phyloP scores from a whole-genome alignment of 495 filamentous ascomycete species.

The Aspergillus ellipticus region DNA sequence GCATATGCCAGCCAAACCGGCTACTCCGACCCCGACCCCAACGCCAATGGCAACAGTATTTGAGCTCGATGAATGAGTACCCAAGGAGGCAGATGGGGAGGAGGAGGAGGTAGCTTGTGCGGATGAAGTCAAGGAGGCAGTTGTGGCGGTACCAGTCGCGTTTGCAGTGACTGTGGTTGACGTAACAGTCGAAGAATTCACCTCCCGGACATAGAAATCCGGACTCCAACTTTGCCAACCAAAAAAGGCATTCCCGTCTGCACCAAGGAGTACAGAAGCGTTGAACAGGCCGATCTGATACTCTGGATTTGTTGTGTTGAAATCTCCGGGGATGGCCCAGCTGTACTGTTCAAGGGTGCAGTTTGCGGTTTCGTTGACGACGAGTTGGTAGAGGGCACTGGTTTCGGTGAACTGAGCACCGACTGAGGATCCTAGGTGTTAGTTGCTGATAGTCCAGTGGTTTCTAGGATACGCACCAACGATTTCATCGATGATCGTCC shows the following conservation, averaged over 20 bases:
- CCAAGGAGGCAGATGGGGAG: neutral
- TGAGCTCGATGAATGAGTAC: neutral
- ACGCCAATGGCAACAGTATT: neutral
- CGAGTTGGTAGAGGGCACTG: constrained; percentile 1
- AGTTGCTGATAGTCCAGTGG: neutral
- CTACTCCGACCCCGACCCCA: neutral
- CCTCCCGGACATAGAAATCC: neutral
- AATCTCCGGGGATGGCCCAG: neutral
- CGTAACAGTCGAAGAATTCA: too few relatives aligned
- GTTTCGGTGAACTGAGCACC: neutral
- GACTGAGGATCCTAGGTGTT: neutral
- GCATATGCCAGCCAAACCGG: neutral
- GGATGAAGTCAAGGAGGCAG: neutral
- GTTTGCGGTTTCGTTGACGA: constrained; percentile 1
- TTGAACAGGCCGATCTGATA: constrained; percentile 4
- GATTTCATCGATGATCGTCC: neutral
- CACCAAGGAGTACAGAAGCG: neutral
- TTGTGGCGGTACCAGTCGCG: neutral
- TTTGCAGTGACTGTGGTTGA: neutral
- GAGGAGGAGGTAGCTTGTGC: neutral
- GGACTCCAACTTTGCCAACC: neutral
- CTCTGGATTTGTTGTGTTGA: neutral
- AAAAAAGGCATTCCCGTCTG: neutral
- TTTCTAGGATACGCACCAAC: neutral
- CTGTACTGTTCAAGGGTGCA: constrained; percentile 1